These are phyloP conservation scores for Scedosporium apiospermum DNA, from an alignment of 2,329 filamentous ascomycete species.

Conservation along the genomic window DNA sequence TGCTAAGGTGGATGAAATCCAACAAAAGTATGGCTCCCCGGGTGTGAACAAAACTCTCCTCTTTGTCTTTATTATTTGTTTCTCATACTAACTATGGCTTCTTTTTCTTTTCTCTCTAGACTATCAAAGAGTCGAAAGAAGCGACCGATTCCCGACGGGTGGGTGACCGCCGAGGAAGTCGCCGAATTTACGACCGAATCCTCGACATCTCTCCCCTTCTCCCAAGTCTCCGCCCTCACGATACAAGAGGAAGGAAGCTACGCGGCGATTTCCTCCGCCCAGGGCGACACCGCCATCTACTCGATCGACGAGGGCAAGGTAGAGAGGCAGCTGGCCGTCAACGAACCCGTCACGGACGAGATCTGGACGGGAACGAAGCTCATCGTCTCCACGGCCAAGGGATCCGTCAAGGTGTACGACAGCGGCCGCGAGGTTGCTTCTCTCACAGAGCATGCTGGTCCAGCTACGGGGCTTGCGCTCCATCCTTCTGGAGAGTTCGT, in stretches of 20 bases:
- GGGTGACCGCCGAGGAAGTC: conserved; percentile 70
- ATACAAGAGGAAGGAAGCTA: conserved; percentile 43
- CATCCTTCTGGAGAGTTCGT: conserved; percentile 79
- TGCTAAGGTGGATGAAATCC: conserved; percentile 68
- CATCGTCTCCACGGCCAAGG: conserved; percentile 64
- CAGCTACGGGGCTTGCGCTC: conserved; percentile 65
- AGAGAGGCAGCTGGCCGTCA: conserved; percentile 56
- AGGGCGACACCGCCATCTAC: conserved; percentile 67
- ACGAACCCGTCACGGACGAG: conserved; percentile 57
- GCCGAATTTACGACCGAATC: conserved; percentile 33
- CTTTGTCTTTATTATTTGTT: neutral
- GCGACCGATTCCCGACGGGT: conserved; percentile 73
- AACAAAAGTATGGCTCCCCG: conserved; percentile 55
- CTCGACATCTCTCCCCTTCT: conserved; percentile 37
- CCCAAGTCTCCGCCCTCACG: conserved; percentile 39
- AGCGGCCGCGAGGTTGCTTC: conserved; percentile 58
- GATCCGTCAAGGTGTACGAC: conserved; percentile 72
- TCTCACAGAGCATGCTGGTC: conserved; percentile 74
- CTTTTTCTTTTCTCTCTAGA: conserved; percentile 32
- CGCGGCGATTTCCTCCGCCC: conserved; percentile 64
- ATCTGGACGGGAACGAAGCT: conserved; percentile 60
- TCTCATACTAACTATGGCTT: neutral
- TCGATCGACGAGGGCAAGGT: conserved; percentile 59
- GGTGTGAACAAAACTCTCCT: neutral
- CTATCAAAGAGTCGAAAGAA: conserved; percentile 85